Conservation (phyloP, 768 basidiomycete species). For the Kwoniella newhampshirensis region DNA sequence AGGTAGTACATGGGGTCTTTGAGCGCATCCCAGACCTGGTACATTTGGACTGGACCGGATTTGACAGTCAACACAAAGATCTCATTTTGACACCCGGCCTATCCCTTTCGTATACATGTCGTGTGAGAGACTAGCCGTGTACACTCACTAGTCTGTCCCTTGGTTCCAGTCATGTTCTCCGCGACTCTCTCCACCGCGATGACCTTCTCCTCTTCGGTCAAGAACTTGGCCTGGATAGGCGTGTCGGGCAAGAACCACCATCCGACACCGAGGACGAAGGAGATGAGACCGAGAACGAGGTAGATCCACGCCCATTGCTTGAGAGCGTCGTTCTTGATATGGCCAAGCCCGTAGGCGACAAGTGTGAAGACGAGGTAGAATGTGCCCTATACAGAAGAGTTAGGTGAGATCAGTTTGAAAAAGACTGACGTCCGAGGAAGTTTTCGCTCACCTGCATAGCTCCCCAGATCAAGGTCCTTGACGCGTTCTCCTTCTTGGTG, state of each 20-base stretch:
- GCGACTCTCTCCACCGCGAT: slow-evolving; percentile 20
- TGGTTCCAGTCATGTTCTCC: slow-evolving; percentile 27
- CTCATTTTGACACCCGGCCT: too few species aligned
- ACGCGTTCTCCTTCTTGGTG: slow-evolving; percentile 17
- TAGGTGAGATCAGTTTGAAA: too few species aligned
- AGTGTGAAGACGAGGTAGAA: slow-evolving; percentile 29
- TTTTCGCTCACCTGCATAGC: slow-evolving; percentile 25
- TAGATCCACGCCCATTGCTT: slow-evolving; percentile 29
- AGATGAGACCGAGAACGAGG: slow-evolving; percentile 18
- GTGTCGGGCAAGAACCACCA: slow-evolving; percentile 24
- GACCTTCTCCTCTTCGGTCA: slow-evolving; percentile 16
- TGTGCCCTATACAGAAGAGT: slow-evolving; percentile 9
- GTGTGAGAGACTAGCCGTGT: too few species aligned
- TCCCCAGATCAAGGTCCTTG: slow-evolving; percentile 24
- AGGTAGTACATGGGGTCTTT: slow-evolving; percentile 29
- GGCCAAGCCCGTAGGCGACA: slow-evolving; percentile 24
- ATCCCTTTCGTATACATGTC: too few species aligned
- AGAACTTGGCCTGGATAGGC: slow-evolving; percentile 17
- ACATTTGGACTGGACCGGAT: slow-evolving; percentile 24
- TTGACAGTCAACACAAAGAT: too few species aligned
- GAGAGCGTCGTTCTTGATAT: slow-evolving; percentile 14
- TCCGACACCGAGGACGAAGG: slow-evolving; percentile 9
- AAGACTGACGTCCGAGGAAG: too few species aligned
- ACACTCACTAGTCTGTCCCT: slow-evolving; percentile 16
- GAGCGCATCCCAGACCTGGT: slow-evolving; percentile 21